These are phyloP conservation scores for Mortierella sp. DNA, from an alignment of 371 early-diverging fungal species.

Conservation along the genomic window DNA sequence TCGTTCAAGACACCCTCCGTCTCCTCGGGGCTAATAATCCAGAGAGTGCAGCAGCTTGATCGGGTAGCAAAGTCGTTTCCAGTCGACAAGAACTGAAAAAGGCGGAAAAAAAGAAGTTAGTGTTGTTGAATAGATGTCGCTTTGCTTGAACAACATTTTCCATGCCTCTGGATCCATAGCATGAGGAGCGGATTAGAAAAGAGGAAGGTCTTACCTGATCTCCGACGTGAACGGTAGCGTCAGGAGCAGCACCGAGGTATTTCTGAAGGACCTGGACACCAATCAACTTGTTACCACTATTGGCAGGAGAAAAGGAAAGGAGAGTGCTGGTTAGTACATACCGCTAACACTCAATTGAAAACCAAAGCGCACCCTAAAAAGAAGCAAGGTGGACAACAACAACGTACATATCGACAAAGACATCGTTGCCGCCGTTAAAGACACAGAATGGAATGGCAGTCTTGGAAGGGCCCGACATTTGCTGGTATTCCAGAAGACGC, in stretches of 20 bases:
- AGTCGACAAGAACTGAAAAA: constrained; percentile 79
- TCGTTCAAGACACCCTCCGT: constrained; percentile 77
- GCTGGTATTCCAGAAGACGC: constrained; percentile 64
- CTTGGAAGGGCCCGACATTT: constrained; percentile 60
- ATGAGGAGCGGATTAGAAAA: no score
- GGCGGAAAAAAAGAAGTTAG: not conserved
- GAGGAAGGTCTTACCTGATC: constrained; percentile 74
- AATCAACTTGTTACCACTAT: constrained; percentile 76
- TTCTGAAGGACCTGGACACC: constrained; percentile 79
- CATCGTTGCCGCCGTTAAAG: constrained; percentile 89
- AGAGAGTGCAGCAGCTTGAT: constrained; percentile 81
- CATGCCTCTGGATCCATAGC: no score
- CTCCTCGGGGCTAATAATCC: constrained; percentile 87
- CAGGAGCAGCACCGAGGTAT: constrained; percentile 66
- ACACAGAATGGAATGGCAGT: constrained; percentile 85
- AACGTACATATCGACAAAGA: constrained; percentile 83
- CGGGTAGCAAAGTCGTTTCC: constrained; percentile 89
- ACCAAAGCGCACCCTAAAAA: constrained; percentile 13
- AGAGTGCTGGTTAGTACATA: not conserved
- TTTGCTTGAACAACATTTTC: not conserved
- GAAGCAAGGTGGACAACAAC: not conserved
- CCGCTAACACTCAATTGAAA: no score
- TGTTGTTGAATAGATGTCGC: no score
- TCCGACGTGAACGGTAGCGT: constrained; percentile 83
- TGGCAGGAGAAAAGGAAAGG: not conserved